Base-by-base conservation (phyloP, 441 rosid genomes). In the Macaranga tanarius region DNA sequence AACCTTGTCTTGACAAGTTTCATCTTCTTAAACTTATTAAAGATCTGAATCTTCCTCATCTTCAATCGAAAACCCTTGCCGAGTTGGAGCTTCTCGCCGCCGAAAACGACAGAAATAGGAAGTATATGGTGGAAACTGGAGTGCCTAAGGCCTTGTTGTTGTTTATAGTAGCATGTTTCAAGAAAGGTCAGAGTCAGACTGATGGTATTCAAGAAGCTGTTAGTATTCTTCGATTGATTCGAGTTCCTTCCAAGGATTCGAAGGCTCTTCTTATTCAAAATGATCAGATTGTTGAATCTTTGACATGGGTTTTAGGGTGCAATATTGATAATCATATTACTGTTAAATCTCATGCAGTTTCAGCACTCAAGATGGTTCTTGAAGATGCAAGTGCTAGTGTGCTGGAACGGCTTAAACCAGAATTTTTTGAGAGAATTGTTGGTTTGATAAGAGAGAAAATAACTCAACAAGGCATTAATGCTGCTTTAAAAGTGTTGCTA, bases 161-260 rank as follows among this genome's bases (percentile, higher is more conserved):
- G 38, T 78, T 86, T 26, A 10, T 89, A 23, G 71, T 73, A 20
- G 70, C 75, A 0, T 83, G 85, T 69, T 77, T 73, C 62, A 72
- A 72, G 3, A 64, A 77, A 10, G 51, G 62, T 3, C 79, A 44
- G n/a, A 70, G 62, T 3, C 79, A 44, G n/a, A 70, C 61, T 11
- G n/a, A 48, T 54, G 89, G 84, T 3, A 48, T 93, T 7, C 71
- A 77, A 58, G 91, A 84, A 72, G 89, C 92, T 22, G 64, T 92
- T 1, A 78, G 83, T 62, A 76, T 83, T 26, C 87, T 91, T 34
- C 20, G 75, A 5, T 71, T 83, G 16, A 70, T 86, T 11, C 77
- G 80, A 34, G 60, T 84, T 70, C 82, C 90, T 58, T 28, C 74
- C 0, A 38, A 64, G 0, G 86, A 84, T 26, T 73, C 67, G 22